Conservation (phyloP, 2,329 filamentous ascomycete species). For the Escovopsis weberi region DNA sequence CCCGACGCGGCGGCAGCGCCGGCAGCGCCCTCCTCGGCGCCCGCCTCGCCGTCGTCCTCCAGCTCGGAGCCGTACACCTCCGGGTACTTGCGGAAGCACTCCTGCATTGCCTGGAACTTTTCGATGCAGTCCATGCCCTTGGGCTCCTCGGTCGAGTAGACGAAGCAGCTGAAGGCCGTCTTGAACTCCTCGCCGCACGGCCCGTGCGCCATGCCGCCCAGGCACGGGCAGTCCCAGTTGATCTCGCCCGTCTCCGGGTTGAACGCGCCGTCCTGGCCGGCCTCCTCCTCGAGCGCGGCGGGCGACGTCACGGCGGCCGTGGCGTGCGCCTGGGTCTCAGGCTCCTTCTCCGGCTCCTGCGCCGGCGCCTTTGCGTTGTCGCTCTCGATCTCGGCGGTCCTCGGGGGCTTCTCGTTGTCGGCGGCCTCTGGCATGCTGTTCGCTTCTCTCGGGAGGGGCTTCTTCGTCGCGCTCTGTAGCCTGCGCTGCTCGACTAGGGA, state of each 20-base stretch:
- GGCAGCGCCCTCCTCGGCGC: slow-evolving; percentile 15
- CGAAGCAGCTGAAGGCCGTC: slow-evolving; percentile 93
- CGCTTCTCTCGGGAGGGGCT: slow-evolving; percentile 18
- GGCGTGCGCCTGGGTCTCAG: slow-evolving; percentile 14
- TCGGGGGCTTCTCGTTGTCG: slow-evolving; percentile 6
- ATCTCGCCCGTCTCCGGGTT: slow-evolving; percentile 98
- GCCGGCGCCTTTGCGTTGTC: background rate
- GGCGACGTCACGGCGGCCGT: slow-evolving; percentile 23
- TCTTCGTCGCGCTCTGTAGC: no score
- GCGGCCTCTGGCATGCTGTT: slow-evolving; percentile 23
- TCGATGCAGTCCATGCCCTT: slow-evolving; percentile 98
- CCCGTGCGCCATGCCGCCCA: slow-evolving; percentile 92
- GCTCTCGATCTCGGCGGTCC: background rate
- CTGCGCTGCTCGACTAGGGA: slow-evolving; percentile 48
- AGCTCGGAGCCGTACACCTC: slow-evolving; percentile 87
- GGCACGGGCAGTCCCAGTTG: slow-evolving; percentile 98
- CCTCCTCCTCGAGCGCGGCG: slow-evolving; percentile 60
- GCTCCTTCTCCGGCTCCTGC: slow-evolving; percentile 10
- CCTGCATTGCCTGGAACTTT: slow-evolving; percentile 97
- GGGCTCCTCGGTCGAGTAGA: slow-evolving; percentile 85
- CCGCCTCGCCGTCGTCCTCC: slow-evolving; percentile 27
- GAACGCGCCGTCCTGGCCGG: slow-evolving; percentile 78
- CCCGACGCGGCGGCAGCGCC: background rate
- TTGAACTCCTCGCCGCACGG: slow-evolving; percentile 94
- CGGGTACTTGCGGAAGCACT: slow-evolving; percentile 86